Base-by-base conservation (phyloP, 805 yeast genomes). In the Ogataea corticis region DNA sequence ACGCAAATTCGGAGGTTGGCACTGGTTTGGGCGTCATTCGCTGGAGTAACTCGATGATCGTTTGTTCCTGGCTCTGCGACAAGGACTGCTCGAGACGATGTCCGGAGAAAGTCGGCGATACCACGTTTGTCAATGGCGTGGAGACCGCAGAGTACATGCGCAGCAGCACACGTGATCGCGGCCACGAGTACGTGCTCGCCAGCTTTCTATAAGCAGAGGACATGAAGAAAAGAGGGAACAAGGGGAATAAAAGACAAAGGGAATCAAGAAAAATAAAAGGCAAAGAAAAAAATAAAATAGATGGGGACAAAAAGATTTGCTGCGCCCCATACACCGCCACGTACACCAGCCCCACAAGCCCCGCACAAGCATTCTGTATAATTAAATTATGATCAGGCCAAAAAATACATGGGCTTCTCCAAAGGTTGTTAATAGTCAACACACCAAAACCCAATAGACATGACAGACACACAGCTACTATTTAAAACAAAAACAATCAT, bases 401-500 rank as follows among this genome's bases (percentile, higher is more conserved):
- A 17, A 36, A 34, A 23, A 12, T 6, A 7, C 6, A 7, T n/a
- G 14, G 14, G 14, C 7, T n/a, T n/a, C n/a, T n/a, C n/a, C n/a
- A n/a, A n/a, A n/a, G n/a, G n/a, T n/a, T n/a, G n/a, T n/a, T n/a
- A n/a, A n/a, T n/a, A n/a, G n/a, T n/a, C n/a, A n/a, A n/a, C n/a
- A n/a, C n/a, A n/a, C n/a, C n/a, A n/a, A 21, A 9, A 21, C 25
- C 5, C 25, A 21, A 21, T 9, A 21, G 25, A 21, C 5, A 21
- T 21, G 39, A 7, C 31, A 7, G 36, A 32, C 30, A 21, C 33
- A 7, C 17, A 38, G 2, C 11, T 58, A 36, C 38, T 28, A 3
- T 64, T 63, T 51, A 52, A 42, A 25, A 62, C 67, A 2, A 62
- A 60, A 40, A 55, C 64, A 9, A 52, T 65, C 32, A 45, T 49